Evolutionary conservation across 495 filamentous ascomycete species (phyloP).

Genomic region (Venustampulla echinocandica): DNA sequence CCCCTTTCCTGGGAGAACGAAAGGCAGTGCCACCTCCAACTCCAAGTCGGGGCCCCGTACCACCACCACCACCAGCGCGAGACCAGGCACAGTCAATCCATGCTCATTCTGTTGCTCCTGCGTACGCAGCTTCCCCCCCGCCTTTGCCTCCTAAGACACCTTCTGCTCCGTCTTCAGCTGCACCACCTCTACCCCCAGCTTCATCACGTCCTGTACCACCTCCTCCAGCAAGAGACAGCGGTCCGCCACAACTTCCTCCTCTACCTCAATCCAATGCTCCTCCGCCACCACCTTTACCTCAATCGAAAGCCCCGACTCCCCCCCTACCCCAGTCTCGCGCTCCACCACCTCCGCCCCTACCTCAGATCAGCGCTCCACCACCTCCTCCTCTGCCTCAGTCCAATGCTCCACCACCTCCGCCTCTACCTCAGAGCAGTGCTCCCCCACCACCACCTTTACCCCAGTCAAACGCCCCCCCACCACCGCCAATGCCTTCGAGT

Average conservation of each 20-base stretch:
- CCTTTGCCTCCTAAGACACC: slow-evolving; percentile 68
- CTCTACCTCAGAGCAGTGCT: slow-evolving; percentile 26
- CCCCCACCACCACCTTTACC: slow-evolving; percentile 35
- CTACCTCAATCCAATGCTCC: slow-evolving; percentile 17
- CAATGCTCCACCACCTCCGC: slow-evolving; percentile 31
- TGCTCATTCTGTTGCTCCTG: slow-evolving; percentile 31
- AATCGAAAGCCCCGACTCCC: slow-evolving; percentile 19
- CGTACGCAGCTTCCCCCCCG: slow-evolving; percentile 41
- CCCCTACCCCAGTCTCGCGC: slow-evolving; percentile 17
- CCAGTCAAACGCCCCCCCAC: slow-evolving; percentile 11
- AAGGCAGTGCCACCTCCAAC: slow-evolving; percentile 63
- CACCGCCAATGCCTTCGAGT: slow-evolving; percentile 22
- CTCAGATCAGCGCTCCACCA: slow-evolving; percentile 21
- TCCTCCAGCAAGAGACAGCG: slow-evolving; percentile 32
- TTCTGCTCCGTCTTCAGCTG: slow-evolving; percentile 46
- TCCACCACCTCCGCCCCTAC: slow-evolving; percentile 32
- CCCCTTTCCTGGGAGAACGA: slow-evolving; percentile 66
- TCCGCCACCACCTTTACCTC: slow-evolving; percentile 22
- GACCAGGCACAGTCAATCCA: slow-evolving; percentile 29
- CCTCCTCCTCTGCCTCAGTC: slow-evolving; percentile 19
- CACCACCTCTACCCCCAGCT: slow-evolving; percentile 51
- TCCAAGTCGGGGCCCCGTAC: slow-evolving; percentile 56
- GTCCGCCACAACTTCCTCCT: slow-evolving; percentile 31
- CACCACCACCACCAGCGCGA: slow-evolving; percentile 57
- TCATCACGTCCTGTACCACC: slow-evolving; percentile 36